Evolutionary conservation across 1,139 yeast species (phyloP).

Genomic region (Geotrichum aggregatum): DNA sequence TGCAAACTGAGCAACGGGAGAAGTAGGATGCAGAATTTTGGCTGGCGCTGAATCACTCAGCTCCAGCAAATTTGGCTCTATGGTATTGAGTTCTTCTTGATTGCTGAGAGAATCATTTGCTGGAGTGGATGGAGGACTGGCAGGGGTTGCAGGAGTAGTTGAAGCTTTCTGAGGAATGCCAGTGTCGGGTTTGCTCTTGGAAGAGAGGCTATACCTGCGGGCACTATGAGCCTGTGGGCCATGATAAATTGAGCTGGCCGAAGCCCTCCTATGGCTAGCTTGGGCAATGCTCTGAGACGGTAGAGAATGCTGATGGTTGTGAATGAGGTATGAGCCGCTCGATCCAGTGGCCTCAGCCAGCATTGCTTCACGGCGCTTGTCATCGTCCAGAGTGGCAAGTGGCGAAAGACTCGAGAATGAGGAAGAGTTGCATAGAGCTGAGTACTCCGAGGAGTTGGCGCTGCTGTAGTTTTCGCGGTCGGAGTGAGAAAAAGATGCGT

Average conservation of each 20-base stretch:
- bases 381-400: slow-evolving; percentile 36
- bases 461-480: slow-evolving; percentile 12
- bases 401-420: slow-evolving; percentile 32
- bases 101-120: slow-evolving; percentile 16
- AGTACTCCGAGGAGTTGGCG: slow-evolving; percentile 19
- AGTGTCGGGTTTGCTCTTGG: background rate
- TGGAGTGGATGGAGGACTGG: slow-evolving; percentile 22
- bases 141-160: too few species aligned
- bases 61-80: background rate
- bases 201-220: slow-evolving; percentile 10
- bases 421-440: slow-evolving; percentile 23
- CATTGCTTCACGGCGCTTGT: slow-evolving; percentile 30
- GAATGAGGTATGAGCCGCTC: slow-evolving; percentile 19
- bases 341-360: slow-evolving; percentile 23
- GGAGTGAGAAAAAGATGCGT: slow-evolving; percentile 21
- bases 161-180: too few species aligned
- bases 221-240: background rate
- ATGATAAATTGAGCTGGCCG: background rate
- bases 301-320: slow-evolving; percentile 22
- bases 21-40: too few species aligned
- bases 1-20: too few species aligned
- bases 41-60: background rate
- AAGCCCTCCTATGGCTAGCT: background rate
- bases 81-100: background rate
- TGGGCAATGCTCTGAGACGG: background rate